These are phyloP conservation scores for Tilletia indica DNA, from an alignment of 1,284 basidiomycete species.

Conservation along the genomic window DNA sequence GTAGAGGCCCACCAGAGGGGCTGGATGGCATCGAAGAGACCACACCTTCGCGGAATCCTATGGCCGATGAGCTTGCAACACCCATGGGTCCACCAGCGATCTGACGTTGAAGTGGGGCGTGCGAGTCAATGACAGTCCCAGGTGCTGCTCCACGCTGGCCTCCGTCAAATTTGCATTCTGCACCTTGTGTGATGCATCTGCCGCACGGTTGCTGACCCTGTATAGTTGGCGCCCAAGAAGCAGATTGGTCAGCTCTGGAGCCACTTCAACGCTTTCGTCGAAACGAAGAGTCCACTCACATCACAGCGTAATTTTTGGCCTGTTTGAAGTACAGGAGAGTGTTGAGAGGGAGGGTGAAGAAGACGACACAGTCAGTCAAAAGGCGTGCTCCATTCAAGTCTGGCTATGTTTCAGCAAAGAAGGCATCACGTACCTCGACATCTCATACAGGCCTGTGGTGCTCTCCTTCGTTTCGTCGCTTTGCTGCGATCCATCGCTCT, in stretches of 20 bases:
- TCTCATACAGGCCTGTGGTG: constrained; percentile 16
- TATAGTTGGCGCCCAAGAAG: background rate
- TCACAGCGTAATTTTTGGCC: constrained; percentile 12
- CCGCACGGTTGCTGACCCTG: constrained; percentile 16
- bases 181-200: constrained; percentile 12
- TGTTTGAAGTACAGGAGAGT: background rate
- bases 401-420: too few relatives aligned
- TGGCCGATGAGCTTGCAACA: background rate
- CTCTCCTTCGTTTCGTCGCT: constrained; percentile 2
- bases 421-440: constrained; percentile 5
- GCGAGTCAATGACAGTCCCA: background rate
- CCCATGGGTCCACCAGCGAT: background rate
- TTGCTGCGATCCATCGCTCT: constrained; percentile 6
- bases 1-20: background rate
- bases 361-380: background rate
- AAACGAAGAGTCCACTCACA: constrained; percentile 5
- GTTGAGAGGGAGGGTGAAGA: background rate
- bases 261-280: too few relatives aligned
- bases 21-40: constrained; percentile 10
- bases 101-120: background rate
- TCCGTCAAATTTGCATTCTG: constrained; percentile 14
- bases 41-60: background rate
- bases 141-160: background rate
- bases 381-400: background rate
- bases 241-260: background rate